Evolutionary conservation across 106 monocot species (phyloP), one percentile per base, ranked within the genome.

Genomic region (Hemerocallis citrina): DNA sequence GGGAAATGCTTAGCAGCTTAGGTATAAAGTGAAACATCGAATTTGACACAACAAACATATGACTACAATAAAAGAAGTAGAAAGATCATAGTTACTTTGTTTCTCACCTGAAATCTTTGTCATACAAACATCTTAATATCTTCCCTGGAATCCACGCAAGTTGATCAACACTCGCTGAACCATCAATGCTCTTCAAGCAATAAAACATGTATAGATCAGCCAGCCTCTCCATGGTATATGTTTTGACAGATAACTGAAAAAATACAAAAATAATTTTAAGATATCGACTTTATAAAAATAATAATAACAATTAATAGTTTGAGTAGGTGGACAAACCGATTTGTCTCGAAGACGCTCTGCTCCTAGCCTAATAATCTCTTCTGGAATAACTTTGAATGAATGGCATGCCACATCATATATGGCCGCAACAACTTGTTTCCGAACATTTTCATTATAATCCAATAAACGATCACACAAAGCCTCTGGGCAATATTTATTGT

Each of bases 381-480:
- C 44, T 59, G 90, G 72, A 58, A 96, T 71, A 19, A 64, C 72
- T 34, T 72, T 70, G 16, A 76, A 61, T 34, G 75, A 76, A 73
- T 84, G 76, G 70, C 69, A 72, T 63, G 84, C 87, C 42, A 90
- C 63, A 74, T 82, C 84, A 75, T 61, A 86, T 57, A 96, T 29
- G 68, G 90, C 91, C 52, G 68, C 71, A 72, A 96, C 86, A 70
- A 89, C 96, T 69, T 84, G 75, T 65, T 84, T 81, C 20, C 96
- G 66, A 57, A 96, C 96, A 79, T 79, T 87, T 79, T 91, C 96
- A 84, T 96, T 87, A 73, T 86, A 87, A 71, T 96, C 96, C 34
- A 96, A 65, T 61, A 96, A 61, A 27, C 90, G 79, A 54, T 96
- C 96, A 42, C 68, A 77, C 0, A 96, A 68, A 37, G 83, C 86